Evolutionary conservation across 148 eudicot genomes (phyloP).

Genomic region (Diospyros lotus): DNA sequence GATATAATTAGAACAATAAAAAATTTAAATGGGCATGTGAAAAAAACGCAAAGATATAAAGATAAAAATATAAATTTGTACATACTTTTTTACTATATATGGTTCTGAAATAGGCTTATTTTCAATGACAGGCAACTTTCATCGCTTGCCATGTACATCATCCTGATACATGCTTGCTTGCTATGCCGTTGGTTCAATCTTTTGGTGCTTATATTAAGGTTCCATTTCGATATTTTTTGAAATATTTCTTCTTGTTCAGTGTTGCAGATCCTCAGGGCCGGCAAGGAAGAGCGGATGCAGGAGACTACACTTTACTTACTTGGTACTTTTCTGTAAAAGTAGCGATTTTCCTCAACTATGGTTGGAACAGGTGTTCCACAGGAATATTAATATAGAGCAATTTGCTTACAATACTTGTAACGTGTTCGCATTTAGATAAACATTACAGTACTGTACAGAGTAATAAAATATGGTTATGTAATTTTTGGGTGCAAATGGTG

Average conservation of each 20-base stretch:
- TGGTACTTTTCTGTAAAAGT: background rate
- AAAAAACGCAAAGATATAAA: no score
- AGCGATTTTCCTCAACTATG: background rate
- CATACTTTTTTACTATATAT: no score
- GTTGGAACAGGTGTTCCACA: no score
- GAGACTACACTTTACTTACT: background rate
- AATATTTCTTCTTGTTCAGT: background rate
- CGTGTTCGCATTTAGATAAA: background rate
- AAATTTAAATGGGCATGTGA: no score
- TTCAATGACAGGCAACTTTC: no score
- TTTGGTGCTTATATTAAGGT: constrained; percentile 8
- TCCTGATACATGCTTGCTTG: background rate
- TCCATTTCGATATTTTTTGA: background rate
- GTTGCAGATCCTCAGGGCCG: background rate
- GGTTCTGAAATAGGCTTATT: no score
- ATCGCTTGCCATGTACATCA: no score
- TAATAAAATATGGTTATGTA: background rate
- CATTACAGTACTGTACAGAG: background rate
- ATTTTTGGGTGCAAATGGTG: no score
- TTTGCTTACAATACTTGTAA: no score
- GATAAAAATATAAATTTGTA: no score
- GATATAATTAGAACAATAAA: no score
- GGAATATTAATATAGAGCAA: no score
- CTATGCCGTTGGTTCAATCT: background rate
- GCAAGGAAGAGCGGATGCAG: background rate